phyloP scores from a whole-genome alignment of 306 rosid genomes.

The Lathyrus tuberosus region DNA sequence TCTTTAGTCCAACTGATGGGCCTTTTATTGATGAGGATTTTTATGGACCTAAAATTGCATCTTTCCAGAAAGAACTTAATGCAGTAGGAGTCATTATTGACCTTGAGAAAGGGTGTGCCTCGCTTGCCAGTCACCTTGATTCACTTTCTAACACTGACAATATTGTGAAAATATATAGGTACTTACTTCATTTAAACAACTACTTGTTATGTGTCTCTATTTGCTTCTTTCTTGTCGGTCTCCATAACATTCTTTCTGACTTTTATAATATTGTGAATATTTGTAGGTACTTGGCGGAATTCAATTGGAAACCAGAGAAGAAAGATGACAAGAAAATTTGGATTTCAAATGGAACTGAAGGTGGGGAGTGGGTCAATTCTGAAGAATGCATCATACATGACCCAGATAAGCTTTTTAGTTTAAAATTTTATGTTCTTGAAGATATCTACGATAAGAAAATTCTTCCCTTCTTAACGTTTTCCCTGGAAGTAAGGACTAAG shows the following conservation, averaged over 20 bases:
- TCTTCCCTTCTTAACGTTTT: constrained; percentile 38
- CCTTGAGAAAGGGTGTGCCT: too few species aligned
- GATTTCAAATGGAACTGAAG: constrained; percentile 48
- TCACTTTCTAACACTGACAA: constrained; percentile 32
- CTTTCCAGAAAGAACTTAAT: neutral
- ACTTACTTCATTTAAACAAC: constrained; percentile 43
- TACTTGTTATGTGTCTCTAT: too few species aligned
- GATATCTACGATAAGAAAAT: constrained; percentile 39
- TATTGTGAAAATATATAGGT: constrained; percentile 44
- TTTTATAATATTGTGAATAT: constrained; percentile 17
- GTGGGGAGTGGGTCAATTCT: constrained; percentile 52
- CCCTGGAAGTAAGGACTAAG: constrained; percentile 45
- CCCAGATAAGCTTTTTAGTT: constrained; percentile 44
- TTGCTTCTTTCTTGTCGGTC: neutral
- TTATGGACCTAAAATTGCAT: too few species aligned
- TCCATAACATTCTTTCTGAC: constrained; percentile 45
- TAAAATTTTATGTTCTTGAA: too few species aligned
- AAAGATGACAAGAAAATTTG: constrained; percentile 49
- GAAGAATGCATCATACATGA: constrained; percentile 57
- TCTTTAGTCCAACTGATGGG: constrained; percentile 57
- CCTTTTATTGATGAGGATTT: constrained; percentile 44
- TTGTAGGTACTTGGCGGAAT: constrained; percentile 51
- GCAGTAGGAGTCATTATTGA: too few species aligned
- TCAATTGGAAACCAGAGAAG: constrained; percentile 51
- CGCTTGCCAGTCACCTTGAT: constrained; percentile 40